Base-by-base conservation (phyloP, 2,329 filamentous ascomycete genomes). In the Colletotrichum sojae region DNA sequence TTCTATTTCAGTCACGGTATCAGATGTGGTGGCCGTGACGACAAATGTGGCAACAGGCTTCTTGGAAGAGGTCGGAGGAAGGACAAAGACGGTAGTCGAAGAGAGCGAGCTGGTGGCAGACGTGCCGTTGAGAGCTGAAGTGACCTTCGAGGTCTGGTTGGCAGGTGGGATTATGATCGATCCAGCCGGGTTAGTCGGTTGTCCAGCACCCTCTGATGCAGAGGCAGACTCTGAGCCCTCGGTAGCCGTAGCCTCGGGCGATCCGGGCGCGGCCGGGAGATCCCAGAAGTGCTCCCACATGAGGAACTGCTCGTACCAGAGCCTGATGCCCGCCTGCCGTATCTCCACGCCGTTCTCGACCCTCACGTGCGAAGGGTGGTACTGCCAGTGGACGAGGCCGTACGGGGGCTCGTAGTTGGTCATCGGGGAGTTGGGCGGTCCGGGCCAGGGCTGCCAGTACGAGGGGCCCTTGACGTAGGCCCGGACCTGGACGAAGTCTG, bases 221-320 rank as follows among this genome's bases (percentile, higher is more conserved):
- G 18, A 43, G 16, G 16, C 46, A 13, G n/a, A 31, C 49, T 25
- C 62, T 18, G 31, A 36, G 10, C 46, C 31, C 13, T 22, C 46
- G 8, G 62, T 45, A 16, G 61, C 20, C 45, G 53, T 12, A 15
- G 53, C n/a, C 2, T 27, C 40, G 6, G 31, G 20, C 6, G 12
- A 27, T 6, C 25, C 53, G 6, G 61, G 61, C 6, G 53, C 31
- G 18, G 62, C 10, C 4, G 45, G 53, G n/a, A 64, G 54, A 6
- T 55, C 49, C 62, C 62, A 64, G 2, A 40, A 58, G n/a, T 31
- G 18, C 46, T 59, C 62, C 13, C 20, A 65, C 12, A 53, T n/a
- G 0, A 18, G 16, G 6, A 20, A 60, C 6, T 36, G 31, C 55
- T 65, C 62, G 20, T 43, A 65, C 18, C 54, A 65, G 5, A 65